Percentiles rank a stretch among this genome's conserved stretches.
phyloP scores from a whole-genome alignment of 2,329 filamentous ascomycete genomes.

The Botryotinia calthae region DNA sequence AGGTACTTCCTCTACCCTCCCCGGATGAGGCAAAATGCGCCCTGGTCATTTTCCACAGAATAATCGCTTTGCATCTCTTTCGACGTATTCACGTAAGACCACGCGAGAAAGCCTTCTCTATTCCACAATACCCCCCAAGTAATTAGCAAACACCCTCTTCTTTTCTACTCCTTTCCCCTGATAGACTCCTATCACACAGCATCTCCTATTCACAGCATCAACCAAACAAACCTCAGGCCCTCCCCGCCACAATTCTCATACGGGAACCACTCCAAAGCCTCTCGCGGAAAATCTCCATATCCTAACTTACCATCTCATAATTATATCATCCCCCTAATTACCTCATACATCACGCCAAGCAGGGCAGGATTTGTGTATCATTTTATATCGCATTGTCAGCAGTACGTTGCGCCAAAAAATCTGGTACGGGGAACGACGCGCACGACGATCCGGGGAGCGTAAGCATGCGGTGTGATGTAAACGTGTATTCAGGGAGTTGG shows the following conservation, averaged over 20 bases:
- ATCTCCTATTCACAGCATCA: conserved; percentile 1
- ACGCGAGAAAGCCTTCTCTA: not conserved
- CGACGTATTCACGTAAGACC: not conserved
- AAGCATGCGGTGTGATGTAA: conserved; percentile 16
- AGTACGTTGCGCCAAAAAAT: not conserved
- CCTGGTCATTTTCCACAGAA: not conserved
- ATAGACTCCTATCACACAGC: not conserved
- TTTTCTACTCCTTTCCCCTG: not conserved
- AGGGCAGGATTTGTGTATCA: not conserved
- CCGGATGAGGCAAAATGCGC: not conserved
- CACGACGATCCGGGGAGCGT: conserved; percentile 7
- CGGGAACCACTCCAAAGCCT: conserved; percentile 5
- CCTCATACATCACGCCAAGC: not conserved
- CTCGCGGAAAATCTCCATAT: not conserved
- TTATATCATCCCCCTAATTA: not conserved
- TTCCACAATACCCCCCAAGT: not conserved
- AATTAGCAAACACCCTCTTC: not conserved
- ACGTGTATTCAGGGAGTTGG: not conserved
- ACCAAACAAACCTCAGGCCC: not conserved
- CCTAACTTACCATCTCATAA: not conserved
- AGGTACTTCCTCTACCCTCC: not conserved
- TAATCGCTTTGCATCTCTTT: not conserved
- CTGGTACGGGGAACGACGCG: conserved; percentile 3
- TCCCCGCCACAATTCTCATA: not conserved
- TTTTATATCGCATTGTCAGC: not conserved